Percentiles rank a stretch among this genome's conserved stretches.
phyloP scores from a whole-genome alignment of 208 protist species.

The Herpetomonas samuelpessoai region DNA sequence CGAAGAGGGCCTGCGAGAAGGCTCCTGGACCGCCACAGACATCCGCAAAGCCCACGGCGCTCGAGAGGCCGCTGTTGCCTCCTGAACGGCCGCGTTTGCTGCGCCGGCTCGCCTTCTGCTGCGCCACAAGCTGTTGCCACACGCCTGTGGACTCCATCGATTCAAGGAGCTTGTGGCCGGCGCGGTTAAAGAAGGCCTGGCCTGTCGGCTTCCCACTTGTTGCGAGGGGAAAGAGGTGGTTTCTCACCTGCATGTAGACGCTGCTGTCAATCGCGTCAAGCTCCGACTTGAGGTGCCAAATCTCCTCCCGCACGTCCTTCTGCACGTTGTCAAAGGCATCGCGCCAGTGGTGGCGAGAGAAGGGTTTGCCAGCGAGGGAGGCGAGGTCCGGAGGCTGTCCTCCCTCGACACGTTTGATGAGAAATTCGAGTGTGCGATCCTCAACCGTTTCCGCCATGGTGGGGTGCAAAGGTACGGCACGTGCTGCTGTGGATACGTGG shows the following conservation, averaged over 20 bases:
- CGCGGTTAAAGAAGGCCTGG: slow-evolving; percentile 74
- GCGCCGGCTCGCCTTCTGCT: slow-evolving; percentile 12
- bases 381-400: slow-evolving; percentile 31
- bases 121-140: slow-evolving; percentile 43
- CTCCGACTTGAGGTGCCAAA: slow-evolving; percentile 63
- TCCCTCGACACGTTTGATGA: slow-evolving; percentile 35
- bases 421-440: slow-evolving; percentile 73
- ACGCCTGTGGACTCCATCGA: slow-evolving; percentile 73
- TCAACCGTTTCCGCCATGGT: slow-evolving; percentile 29
- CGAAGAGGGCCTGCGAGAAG: slow-evolving; percentile 82
- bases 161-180: slow-evolving; percentile 89
- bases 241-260: slow-evolving; percentile 46
- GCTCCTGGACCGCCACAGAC: slow-evolving; percentile 89
- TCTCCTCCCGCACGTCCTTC: slow-evolving; percentile 23
- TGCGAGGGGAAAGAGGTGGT: slow-evolving; percentile 69
- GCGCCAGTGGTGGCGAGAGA: slow-evolving; percentile 54
- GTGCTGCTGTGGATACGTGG: too few relatives aligned
- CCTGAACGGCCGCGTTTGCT: slow-evolving; percentile 16
- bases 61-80: background rate
- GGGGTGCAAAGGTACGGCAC: too few relatives aligned
- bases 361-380: slow-evolving; percentile 15
- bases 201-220: slow-evolving; percentile 28
- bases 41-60: slow-evolving; percentile 68
- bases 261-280: slow-evolving; percentile 44
- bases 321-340: slow-evolving; percentile 74